These are phyloP conservation scores for Cryptococcus sp. DNA, from an alignment of 1,284 basidiomycete genomes.

Conservation along the genomic window DNA sequence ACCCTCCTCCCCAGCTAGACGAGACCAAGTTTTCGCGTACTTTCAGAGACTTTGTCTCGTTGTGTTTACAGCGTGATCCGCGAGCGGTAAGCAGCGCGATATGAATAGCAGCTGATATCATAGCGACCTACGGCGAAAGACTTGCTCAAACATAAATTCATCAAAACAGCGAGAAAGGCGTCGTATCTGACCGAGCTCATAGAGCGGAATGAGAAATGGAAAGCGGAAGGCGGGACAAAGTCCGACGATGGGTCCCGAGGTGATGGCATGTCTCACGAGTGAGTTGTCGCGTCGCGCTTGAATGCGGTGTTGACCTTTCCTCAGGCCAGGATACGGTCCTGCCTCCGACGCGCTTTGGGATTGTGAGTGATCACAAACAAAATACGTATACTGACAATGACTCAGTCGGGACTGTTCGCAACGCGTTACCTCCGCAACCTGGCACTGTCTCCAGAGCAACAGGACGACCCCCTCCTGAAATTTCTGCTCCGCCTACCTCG, in stretches of 20 bases:
- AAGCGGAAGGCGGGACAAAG: slow-evolving; percentile 76
- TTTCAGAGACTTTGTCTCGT: slow-evolving; percentile 91
- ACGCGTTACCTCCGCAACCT: slow-evolving; percentile 33
- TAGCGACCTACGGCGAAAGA: slow-evolving; percentile 92
- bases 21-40: slow-evolving; percentile 78
- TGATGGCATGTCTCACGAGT: slow-evolving; percentile 25
- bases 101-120: slow-evolving; percentile 2
- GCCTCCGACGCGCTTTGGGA: slow-evolving; percentile 90
- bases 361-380: slow-evolving; percentile 60
- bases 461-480: slow-evolving; percentile 13
- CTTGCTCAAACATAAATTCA: slow-evolving; percentile 92
- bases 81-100: slow-evolving; percentile 45
- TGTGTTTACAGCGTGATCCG: slow-evolving; percentile 92
- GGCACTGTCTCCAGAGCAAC: slow-evolving; percentile 34
- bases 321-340: slow-evolving; percentile 52
- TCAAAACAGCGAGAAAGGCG: slow-evolving; percentile 90
- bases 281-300: slow-evolving; percentile 8
- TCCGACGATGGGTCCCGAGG: slow-evolving; percentile 59
- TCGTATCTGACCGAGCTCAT: slow-evolving; percentile 92
- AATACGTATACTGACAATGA: neutral
- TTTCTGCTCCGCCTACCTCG: slow-evolving; percentile 3
- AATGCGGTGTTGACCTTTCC: slow-evolving; percentile 2
- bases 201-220: slow-evolving; percentile 91
- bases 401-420: slow-evolving; percentile 50
- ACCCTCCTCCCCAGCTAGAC: slow-evolving; percentile 87